Conservation (phyloP, 192 early-diverging fungal genomes). For the Mortierella antarctica region DNA sequence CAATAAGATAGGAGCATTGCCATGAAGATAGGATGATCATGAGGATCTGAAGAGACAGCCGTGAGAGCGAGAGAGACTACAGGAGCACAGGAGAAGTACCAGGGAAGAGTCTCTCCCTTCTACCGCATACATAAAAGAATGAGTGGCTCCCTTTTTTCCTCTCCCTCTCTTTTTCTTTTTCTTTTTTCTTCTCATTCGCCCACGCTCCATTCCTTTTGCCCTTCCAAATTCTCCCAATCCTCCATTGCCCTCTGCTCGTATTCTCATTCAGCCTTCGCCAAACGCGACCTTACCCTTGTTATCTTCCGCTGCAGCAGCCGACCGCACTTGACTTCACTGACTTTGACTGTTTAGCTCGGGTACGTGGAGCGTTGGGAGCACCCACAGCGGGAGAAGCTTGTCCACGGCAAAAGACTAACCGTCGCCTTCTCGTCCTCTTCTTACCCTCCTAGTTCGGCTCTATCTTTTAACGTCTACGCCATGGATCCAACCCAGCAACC, state of each 20-base stretch:
- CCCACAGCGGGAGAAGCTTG: background rate
- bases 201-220: background rate
- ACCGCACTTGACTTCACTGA: background rate
- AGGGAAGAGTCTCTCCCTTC: background rate
- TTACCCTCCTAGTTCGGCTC: background rate
- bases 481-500: conserved; percentile 25
- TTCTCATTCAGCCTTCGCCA: background rate
- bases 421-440: background rate
- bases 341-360: background rate
- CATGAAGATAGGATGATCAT: background rate
- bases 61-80: background rate
- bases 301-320: background rate
- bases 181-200: background rate
- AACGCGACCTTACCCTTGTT: background rate
- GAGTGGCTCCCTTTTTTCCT: background rate
- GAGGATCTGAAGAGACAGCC: background rate
- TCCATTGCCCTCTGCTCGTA: background rate
- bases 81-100: background rate
- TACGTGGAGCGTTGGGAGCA: too few species aligned
- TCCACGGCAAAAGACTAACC: conserved; percentile 4
- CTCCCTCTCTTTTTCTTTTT: background rate
- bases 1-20: too few species aligned
- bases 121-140: background rate
- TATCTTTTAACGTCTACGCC: conserved; percentile 1
- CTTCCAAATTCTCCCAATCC: background rate